These are phyloP conservation scores for Picochlorum sp. DNA, from an alignment of 139 green algal species.

Conservation along the genomic window DNA sequence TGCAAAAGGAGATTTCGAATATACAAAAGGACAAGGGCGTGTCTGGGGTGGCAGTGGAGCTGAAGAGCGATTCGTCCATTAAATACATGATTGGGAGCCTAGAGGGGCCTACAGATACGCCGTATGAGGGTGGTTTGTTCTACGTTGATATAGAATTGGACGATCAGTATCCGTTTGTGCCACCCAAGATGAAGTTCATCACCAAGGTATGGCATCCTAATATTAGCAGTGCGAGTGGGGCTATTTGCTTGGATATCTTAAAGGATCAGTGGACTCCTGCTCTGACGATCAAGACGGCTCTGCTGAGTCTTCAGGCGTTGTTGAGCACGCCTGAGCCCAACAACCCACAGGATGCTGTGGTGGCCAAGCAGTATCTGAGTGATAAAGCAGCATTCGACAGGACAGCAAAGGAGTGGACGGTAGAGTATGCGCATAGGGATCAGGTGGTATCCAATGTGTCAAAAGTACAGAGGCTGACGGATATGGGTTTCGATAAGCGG, in stretches of 20 bases:
- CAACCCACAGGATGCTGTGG: constrained; percentile 94
- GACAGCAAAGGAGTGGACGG: constrained; percentile 60
- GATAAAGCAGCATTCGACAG: constrained; percentile 49
- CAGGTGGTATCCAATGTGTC: constrained; percentile 17
- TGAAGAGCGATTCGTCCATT: constrained; percentile 50
- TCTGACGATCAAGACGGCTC: constrained; percentile 90
- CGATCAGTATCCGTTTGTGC: constrained; percentile 91
- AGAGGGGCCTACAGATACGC: constrained; percentile 75
- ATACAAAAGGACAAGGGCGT: constrained; percentile 67
- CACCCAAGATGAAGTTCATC: constrained; percentile 96
- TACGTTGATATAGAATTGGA: constrained; percentile 78
- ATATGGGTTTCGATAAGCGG: constrained; percentile 73
- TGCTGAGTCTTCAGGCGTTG: constrained; percentile 91
- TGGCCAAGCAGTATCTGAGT: constrained; percentile 82
- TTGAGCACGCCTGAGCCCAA: constrained; percentile 84
- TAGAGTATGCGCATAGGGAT: constrained; percentile 19
- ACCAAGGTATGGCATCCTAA: constrained; percentile 99
- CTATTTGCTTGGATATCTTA: constrained; percentile 96
- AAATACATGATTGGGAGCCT: constrained; percentile 62
- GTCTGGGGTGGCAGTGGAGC: constrained; percentile 72
- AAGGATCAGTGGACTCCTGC: constrained; percentile 98
- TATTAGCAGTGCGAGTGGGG: constrained; percentile 82
- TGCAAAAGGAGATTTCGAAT: constrained; percentile 81
- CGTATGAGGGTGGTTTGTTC: constrained; percentile 73
- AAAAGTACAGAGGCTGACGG: constrained; percentile 53